phyloP scores from a whole-genome alignment of 164 flowering plant species.

The Paratinospora sagittata region DNA sequence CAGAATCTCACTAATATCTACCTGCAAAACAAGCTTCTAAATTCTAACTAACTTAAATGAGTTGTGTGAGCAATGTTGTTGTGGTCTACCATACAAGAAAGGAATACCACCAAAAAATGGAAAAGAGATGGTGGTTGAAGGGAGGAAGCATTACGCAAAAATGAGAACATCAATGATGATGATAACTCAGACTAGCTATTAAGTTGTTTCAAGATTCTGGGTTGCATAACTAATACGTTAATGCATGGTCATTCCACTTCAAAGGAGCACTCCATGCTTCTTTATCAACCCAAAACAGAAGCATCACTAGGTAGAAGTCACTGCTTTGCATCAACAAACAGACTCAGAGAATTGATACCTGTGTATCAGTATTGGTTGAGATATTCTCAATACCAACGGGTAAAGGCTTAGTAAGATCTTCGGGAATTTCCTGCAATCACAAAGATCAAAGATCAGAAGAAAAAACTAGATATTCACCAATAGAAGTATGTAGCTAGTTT shows the following conservation, averaged over 20 bases:
- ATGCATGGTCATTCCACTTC: too few species aligned
- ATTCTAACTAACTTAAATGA: not conserved
- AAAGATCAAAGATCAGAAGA: not conserved
- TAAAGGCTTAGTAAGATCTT: constrained; percentile 15
- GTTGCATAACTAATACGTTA: too few species aligned
- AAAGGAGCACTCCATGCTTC: not conserved
- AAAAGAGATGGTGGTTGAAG: too few species aligned
- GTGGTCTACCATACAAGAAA: too few species aligned
- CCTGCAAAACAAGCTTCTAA: too few species aligned
- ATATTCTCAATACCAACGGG: constrained; percentile 7
- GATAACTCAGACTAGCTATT: too few species aligned
- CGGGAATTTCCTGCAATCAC: constrained; percentile 9
- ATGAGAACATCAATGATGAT: too few species aligned
- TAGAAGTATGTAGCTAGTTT: not conserved
- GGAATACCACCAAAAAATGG: too few species aligned
- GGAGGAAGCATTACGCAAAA: too few species aligned
- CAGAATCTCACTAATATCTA: too few species aligned
- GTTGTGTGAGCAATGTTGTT: too few species aligned
- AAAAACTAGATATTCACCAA: not conserved
- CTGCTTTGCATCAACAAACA: not conserved
- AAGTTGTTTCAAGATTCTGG: too few species aligned
- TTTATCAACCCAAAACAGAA: not conserved
- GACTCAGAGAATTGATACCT: constrained; percentile 9
- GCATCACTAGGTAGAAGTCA: not conserved
- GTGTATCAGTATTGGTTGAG: constrained; percentile 12